Evolutionary conservation across 148 eudicot genomes (phyloP).

Genomic region (Persicaria maculosa): DNA sequence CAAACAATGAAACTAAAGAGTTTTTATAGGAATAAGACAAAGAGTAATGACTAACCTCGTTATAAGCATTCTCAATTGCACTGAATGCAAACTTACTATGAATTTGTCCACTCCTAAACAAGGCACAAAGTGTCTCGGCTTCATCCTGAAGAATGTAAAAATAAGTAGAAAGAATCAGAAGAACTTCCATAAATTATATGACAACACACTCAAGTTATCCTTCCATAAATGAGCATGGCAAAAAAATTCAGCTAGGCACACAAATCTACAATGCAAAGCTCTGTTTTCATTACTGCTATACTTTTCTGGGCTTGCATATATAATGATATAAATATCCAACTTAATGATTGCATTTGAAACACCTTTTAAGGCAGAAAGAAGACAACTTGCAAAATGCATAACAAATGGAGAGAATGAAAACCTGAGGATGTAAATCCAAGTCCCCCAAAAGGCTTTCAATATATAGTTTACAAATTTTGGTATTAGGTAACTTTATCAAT

Average conservation of each 20-base stretch:
- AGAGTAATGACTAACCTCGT: constrained; percentile 38
- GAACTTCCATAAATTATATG: neutral
- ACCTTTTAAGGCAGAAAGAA: neutral
- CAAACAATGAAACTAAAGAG: neutral
- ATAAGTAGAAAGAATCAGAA: neutral
- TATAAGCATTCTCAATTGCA: constrained; percentile 28
- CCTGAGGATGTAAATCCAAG: constrained; percentile 71
- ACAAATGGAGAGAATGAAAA: constrained; percentile 9
- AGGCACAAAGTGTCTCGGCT: constrained; percentile 43
- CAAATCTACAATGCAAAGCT: neutral
- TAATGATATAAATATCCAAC: neutral
- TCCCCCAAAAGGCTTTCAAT: constrained; percentile 46
- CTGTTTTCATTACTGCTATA: neutral
- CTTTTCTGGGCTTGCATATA: neutral
- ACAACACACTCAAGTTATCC: neutral
- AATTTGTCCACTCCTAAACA: constrained; percentile 47
- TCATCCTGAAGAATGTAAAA: constrained; percentile 56
- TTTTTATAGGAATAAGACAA: neutral
- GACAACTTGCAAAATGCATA: neutral
- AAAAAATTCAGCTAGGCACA: neutral
- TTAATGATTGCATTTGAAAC: neutral
- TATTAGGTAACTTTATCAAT: constrained; percentile 32
- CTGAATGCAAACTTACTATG: constrained; percentile 54
- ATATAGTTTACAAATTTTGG: constrained; percentile 40
- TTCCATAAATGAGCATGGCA: neutral